These are phyloP conservation scores for Trichaptum fuscoviolaceum DNA, from an alignment of 768 basidiomycete species.

Conservation along the genomic window DNA sequence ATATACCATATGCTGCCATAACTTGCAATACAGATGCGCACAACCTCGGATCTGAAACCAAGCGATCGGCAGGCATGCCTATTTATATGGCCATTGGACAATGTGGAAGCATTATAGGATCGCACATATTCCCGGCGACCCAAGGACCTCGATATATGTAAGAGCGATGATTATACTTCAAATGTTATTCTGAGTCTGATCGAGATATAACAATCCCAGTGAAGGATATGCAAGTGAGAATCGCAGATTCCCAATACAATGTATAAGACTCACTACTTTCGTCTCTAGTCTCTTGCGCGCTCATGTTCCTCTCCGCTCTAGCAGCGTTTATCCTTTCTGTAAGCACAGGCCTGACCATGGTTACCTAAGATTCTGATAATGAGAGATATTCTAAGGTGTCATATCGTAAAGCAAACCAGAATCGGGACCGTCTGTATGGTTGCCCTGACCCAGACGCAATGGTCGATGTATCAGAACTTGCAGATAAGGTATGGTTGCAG, in stretches of 20 bases:
- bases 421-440: constrained; percentile 49
- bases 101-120: constrained; percentile 34
- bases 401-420: constrained; percentile 56
- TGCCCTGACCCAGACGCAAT: constrained; percentile 38
- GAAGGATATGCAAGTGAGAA: constrained; percentile 52
- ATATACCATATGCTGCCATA: neutral
- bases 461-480: constrained; percentile 61
- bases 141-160: constrained; percentile 36
- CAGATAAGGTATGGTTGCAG: constrained; percentile 50
- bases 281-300: constrained; percentile 17
- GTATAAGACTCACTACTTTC: constrained; percentile 12
- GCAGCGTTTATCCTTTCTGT: constrained; percentile 17
- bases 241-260: neutral
- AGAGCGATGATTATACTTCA: neutral
- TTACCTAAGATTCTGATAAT: neutral
- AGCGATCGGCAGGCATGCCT: constrained; percentile 37
- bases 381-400: constrained; percentile 38
- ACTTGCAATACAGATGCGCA: constrained; percentile 20
- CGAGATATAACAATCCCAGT: constrained; percentile 25
- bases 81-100: constrained; percentile 40
- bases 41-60: constrained; percentile 41
- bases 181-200: neutral
- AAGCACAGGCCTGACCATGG: neutral
- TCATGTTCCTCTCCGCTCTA: constrained; percentile 17
- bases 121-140: constrained; percentile 36